Conservation (phyloP, 2,329 filamentous ascomycete species). For the Salinomyces thailandicus region DNA sequence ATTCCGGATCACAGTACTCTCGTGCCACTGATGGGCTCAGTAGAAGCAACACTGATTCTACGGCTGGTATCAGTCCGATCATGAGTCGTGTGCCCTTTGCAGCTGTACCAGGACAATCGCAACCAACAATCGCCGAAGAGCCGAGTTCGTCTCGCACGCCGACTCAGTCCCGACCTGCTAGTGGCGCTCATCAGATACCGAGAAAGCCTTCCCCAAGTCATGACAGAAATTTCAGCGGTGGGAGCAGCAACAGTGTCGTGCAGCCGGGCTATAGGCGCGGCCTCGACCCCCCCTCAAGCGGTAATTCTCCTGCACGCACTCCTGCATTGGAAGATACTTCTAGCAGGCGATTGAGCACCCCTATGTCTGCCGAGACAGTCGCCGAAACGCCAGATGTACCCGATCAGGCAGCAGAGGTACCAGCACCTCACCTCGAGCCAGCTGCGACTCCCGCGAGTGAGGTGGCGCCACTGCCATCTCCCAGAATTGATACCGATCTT, state of each 20-base stretch:
- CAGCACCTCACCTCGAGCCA: conserved; percentile 12
- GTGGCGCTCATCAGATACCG: conserved; percentile 18
- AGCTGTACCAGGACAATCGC: conserved; percentile 25
- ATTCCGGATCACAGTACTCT: conserved; percentile 18
- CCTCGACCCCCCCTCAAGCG: conserved; percentile 47
- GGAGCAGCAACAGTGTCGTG: conserved; percentile 27
- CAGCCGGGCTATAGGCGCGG: conserved; percentile 47
- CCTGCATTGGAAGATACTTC: conserved; percentile 40
- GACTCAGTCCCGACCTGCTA: conserved; percentile 24
- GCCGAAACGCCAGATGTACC: conserved; percentile 14
- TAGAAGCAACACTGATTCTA: conserved; percentile 52
- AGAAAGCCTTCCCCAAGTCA: conserved; percentile 31
- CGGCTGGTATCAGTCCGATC: conserved; percentile 54
- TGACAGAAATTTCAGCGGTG: conserved; percentile 29
- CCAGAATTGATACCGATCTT: conserved; percentile 7
- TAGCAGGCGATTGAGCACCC: conserved; percentile 16
- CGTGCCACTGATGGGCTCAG: conserved; percentile 10
- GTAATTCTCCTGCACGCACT: conserved; percentile 51
- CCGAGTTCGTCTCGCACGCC: conserved; percentile 20
- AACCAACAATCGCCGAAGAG: conserved; percentile 47
- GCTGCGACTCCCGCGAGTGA: conserved; percentile 13
- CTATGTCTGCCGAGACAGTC: conserved; percentile 16
- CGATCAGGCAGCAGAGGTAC: conserved; percentile 17
- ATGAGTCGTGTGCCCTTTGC: conserved; percentile 47
- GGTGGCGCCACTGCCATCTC: neutral